phyloP scores from a whole-genome alignment of 768 basidiomycete genomes.

The Russula sp. region DNA sequence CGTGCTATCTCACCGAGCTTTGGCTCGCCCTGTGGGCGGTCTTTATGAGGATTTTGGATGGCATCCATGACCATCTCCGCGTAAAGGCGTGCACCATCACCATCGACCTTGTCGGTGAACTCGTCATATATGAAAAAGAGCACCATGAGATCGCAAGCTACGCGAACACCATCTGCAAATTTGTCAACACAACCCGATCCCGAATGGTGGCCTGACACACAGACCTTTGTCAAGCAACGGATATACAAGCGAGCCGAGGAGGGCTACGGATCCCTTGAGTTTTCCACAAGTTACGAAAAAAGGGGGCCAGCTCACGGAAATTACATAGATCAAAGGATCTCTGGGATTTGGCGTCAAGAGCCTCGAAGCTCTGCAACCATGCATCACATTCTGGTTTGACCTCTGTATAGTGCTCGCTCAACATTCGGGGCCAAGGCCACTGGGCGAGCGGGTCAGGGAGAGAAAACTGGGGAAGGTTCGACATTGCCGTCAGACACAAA shows the following conservation, averaged over 20 bases:
- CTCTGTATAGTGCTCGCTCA: background rate
- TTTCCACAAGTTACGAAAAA: background rate
- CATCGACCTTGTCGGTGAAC: conserved; percentile 4
- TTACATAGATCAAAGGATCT: background rate
- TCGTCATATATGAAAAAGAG: conserved; percentile 5
- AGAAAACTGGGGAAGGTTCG: background rate
- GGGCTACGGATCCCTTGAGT: background rate
- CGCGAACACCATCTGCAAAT: background rate
- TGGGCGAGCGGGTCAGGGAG: background rate
- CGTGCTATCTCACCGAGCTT: conserved; percentile 8
- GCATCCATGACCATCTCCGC: conserved; percentile 4
- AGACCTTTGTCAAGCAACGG: background rate
- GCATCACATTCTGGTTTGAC: background rate
- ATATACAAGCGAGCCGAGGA: background rate
- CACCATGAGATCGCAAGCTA: background rate
- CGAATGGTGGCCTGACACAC: background rate
- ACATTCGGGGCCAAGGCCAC: background rate
- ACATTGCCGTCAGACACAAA: background rate
- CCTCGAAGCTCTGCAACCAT: background rate
- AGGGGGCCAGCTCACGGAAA: background rate
- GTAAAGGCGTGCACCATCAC: background rate
- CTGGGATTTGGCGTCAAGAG: background rate
- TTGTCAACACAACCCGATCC: background rate
- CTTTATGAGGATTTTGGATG: background rate
- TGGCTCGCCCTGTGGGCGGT: background rate